A percentile compares a stretch with the other conserved stretches of the same genome.
These are phyloP conservation scores for Stephanodiscus triporus DNA, from an alignment of 108 stramenopile species.

Conservation along the genomic window DNA sequence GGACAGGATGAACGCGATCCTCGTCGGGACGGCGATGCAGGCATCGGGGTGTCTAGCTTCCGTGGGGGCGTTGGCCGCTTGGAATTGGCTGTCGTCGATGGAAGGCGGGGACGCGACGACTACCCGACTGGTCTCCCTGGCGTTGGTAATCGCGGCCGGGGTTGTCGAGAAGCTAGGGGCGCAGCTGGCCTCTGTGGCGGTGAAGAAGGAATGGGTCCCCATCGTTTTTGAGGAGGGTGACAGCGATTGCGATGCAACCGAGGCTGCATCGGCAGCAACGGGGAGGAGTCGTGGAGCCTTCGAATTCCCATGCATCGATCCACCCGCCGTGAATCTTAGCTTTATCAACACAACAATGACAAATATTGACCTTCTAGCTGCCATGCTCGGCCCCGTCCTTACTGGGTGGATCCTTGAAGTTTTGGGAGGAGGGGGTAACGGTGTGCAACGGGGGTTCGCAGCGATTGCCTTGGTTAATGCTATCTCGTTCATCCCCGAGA, in stretches of 20 bases:
- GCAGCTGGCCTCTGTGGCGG: conserved; percentile 22
- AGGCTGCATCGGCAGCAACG: not conserved
- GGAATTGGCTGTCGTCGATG: not conserved
- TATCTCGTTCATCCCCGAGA: conserved; percentile 30
- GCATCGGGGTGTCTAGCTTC: conserved; percentile 23
- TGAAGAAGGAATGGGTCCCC: conserved; percentile 41
- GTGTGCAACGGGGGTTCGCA: conserved; percentile 26
- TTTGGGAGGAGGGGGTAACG: not conserved
- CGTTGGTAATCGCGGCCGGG: conserved; percentile 25
- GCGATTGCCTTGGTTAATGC: conserved; percentile 28
- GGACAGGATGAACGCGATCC: conserved; percentile 22
- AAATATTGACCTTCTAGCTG: conserved; percentile 27
- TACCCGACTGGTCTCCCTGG: conserved; percentile 9
- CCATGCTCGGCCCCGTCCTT: conserved; percentile 25
- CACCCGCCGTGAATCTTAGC: conserved; percentile 3
- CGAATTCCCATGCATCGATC: too few relatives aligned
- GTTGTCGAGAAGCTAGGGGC: conserved; percentile 26
- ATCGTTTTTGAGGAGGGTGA: conserved; percentile 22
- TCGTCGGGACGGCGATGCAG: conserved; percentile 25
- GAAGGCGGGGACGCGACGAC: not conserved
- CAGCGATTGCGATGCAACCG: not conserved
- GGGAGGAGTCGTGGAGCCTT: too few relatives aligned
- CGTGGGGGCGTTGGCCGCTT: conserved; percentile 18
- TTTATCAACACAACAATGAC: conserved; percentile 38
- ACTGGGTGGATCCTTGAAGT: conserved; percentile 29